A percentile compares a stretch with the other conserved stretches of the same genome.
Conservation (phyloP, 2,329 filamentous ascomycete species). For the Trichoderma atrobrunneum region DNA sequence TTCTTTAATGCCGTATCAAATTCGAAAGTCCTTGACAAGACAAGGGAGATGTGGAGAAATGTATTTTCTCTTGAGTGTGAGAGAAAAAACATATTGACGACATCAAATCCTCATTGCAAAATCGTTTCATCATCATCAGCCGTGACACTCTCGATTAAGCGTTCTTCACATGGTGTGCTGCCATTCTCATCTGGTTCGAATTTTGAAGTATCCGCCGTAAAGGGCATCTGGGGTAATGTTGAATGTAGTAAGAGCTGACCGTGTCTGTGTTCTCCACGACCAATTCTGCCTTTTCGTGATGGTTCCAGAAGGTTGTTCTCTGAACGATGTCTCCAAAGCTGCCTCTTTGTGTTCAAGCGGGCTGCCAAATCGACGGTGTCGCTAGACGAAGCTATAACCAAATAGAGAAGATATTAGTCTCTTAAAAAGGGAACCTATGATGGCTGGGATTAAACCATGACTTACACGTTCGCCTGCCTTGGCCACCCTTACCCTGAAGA, state of each 20-base stretch:
- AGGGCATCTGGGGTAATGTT: background rate
- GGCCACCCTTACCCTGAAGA: background rate
- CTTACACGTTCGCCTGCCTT: slow-evolving; percentile 1
- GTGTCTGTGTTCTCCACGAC: background rate
- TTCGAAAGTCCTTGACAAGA: too few relatives aligned
- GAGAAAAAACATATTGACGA: background rate
- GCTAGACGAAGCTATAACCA: background rate
- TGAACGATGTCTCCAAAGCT: slow-evolving; percentile 6
- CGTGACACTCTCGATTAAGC: background rate
- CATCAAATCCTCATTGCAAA: background rate
- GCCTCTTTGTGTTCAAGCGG: background rate
- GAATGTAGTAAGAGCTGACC: background rate
- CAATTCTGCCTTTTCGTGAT: background rate
- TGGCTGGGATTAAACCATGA: background rate
- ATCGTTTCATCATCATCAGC: too few relatives aligned
- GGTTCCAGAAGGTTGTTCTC: background rate
- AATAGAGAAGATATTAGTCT: background rate
- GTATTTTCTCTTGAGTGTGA: background rate
- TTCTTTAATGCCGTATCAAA: too few relatives aligned
- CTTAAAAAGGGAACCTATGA: background rate
- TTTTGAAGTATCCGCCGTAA: background rate
- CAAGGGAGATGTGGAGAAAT: too few relatives aligned
- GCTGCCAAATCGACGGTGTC: background rate
- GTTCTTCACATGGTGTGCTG: background rate
- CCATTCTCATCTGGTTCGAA: background rate